Evolutionary conservation across 768 basidiomycete genomes (phyloP).

Genomic region (Hortiboletus flavorubellus): DNA sequence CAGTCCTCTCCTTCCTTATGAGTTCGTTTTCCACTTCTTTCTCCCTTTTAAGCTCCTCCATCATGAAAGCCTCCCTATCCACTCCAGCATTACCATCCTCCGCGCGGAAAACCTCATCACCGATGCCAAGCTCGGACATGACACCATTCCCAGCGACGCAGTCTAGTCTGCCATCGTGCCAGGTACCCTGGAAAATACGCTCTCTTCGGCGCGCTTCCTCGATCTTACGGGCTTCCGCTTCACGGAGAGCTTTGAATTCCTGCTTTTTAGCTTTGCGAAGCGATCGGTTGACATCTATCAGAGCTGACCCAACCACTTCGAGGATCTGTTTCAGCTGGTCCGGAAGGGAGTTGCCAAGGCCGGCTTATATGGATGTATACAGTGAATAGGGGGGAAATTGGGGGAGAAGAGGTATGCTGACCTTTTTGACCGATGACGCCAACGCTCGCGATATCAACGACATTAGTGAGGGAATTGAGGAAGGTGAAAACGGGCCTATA

Average conservation of each 20-base stretch:
- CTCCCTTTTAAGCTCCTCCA: conserved; percentile 22
- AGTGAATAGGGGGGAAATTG: background rate
- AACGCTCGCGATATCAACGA: conserved; percentile 89
- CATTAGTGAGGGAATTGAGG: conserved; percentile 70
- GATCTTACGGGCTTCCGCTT: conserved; percentile 35
- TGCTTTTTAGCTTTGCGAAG: conserved; percentile 44
- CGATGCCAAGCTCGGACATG: conserved; percentile 82
- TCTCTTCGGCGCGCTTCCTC: conserved; percentile 40
- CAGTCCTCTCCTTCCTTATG: conserved; percentile 26
- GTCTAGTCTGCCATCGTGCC: conserved; percentile 87
- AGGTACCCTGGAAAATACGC: conserved; percentile 58
- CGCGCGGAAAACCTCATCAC: conserved; percentile 58
- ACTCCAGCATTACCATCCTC: conserved; percentile 31
- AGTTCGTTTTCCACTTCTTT: conserved; percentile 34
- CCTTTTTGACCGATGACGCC: conserved; percentile 97
- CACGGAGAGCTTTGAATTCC: conserved; percentile 36
- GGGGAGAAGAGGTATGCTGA: conserved; percentile 22
- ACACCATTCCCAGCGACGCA: conserved; percentile 82
- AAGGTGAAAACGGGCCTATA: conserved; percentile 89
- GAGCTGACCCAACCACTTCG: conserved; percentile 67
- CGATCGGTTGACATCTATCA: conserved; percentile 59
- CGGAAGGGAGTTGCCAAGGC: conserved; percentile 71
- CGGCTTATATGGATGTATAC: conserved; percentile 46
- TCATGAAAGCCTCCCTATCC: conserved; percentile 3
- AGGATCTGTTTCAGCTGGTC: conserved; percentile 87